Evolutionary conservation across 106 monocot genomes (phyloP).

Genomic region (Cymbidium sinense): DNA sequence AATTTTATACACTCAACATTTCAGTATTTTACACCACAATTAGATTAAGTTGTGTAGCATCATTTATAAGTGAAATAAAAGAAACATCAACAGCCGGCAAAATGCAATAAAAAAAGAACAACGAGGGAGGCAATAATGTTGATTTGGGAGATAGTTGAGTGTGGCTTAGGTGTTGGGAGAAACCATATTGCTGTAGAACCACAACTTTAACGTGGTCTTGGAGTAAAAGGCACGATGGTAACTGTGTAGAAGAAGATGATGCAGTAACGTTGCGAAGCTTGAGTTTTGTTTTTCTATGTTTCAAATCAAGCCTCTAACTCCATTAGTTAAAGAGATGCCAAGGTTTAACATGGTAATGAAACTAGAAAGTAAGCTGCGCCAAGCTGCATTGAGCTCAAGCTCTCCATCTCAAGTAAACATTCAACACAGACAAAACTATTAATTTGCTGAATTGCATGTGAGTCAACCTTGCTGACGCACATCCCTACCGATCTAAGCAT

Average conservation of each 20-base stretch:
- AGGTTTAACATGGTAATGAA: neutral
- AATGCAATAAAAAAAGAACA: neutral
- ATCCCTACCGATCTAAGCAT: neutral
- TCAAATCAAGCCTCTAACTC: neutral
- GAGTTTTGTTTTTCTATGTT: neutral
- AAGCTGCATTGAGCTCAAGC: neutral
- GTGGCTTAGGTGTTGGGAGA: neutral
- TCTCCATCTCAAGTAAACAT: neutral
- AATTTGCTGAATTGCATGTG: neutral
- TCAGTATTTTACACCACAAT: too few species aligned
- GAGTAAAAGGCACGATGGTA: too few species aligned
- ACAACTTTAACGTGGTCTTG: too few species aligned
- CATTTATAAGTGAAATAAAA: neutral
- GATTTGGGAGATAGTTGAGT: neutral
- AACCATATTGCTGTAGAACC: too few species aligned
- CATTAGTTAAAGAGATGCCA: too few species aligned
- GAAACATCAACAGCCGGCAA: neutral
- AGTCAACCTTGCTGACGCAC: neutral
- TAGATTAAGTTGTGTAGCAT: neutral
- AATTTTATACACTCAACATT: too few species aligned
- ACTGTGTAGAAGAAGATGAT: too few species aligned
- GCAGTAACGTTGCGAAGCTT: neutral
- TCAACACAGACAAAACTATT: neutral
- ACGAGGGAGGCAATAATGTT: neutral
- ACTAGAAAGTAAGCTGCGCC: neutral